Percentiles rank a stretch among this genome's conserved stretches.
Conservation (phyloP, 2,329 filamentous ascomycete genomes). For the Harringtonia lauricola region DNA sequence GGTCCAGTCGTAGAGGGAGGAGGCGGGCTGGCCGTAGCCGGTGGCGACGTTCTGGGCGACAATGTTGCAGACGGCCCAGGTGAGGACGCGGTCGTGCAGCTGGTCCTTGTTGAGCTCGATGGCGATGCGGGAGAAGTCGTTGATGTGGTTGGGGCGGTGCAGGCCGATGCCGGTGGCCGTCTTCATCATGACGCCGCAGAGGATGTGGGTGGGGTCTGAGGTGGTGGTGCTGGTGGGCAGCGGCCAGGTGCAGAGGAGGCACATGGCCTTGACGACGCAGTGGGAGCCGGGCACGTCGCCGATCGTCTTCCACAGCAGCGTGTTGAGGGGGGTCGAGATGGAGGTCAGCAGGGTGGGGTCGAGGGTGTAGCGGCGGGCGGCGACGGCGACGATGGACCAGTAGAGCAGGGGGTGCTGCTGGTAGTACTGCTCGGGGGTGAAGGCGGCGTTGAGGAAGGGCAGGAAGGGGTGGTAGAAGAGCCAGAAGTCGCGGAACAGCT, state of each 20-base stretch:
- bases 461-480: slow-evolving; percentile 66
- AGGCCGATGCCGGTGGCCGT: slow-evolving; percentile 74
- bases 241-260: slow-evolving; percentile 71
- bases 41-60: slow-evolving; percentile 75
- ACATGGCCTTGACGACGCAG: slow-evolving; percentile 71
- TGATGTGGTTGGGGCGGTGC: slow-evolving; percentile 69
- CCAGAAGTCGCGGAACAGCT: slow-evolving; percentile 67
- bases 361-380: slow-evolving; percentile 56
- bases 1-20: slow-evolving; percentile 67
- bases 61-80: slow-evolving; percentile 79
- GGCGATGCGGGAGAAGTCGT: slow-evolving; percentile 69
- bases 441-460: slow-evolving; percentile 58
- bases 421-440: slow-evolving; percentile 63
- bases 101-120: slow-evolving; percentile 70
- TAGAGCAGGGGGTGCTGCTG: slow-evolving; percentile 72
- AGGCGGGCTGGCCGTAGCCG: slow-evolving; percentile 71
- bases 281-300: slow-evolving; percentile 69
- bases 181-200: slow-evolving; percentile 80
- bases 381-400: slow-evolving; percentile 71
- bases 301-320: slow-evolving; percentile 67
- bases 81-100: slow-evolving; percentile 65
- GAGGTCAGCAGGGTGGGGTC: slow-evolving; percentile 56
- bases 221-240: slow-evolving; percentile 72
- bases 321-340: slow-evolving; percentile 56
- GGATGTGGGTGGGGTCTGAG: slow-evolving; percentile 70